Percentiles rank a stretch among this genome's conserved stretches.
Evolutionary conservation across 257 asterid species (phyloP).

Genomic region (Solanum habrochaites): DNA sequence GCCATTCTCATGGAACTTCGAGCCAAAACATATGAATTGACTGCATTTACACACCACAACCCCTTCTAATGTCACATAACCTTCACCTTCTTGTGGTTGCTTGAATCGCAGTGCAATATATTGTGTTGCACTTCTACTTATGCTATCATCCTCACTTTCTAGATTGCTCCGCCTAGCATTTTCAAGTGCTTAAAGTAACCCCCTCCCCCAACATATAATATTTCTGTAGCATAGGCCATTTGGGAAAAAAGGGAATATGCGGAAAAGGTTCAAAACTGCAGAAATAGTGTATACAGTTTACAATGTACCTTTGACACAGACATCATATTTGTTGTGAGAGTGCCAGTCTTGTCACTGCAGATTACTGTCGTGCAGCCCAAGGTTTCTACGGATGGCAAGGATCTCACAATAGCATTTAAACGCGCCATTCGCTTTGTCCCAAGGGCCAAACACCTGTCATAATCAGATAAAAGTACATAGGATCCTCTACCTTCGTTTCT

Average conservation of each 20-base stretch:
- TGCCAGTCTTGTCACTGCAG: conserved; percentile 99
- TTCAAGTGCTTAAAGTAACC: background rate
- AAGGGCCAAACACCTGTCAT: conserved; percentile 86
- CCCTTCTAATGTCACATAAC: background rate
- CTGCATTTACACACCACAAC: background rate
- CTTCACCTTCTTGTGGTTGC: background rate
- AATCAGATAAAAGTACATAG: background rate
- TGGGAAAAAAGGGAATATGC: background rate
- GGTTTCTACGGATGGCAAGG: conserved; percentile 98
- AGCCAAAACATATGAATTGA: background rate
- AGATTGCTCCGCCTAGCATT: background rate
- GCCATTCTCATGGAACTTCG: background rate
- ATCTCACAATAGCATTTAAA: conserved; percentile 94
- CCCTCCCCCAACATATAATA: background rate
- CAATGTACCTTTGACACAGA: conserved; percentile 65
- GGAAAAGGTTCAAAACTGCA: background rate
- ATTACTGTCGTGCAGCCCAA: conserved; percentile 99
- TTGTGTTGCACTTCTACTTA: background rate
- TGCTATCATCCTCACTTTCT: background rate
- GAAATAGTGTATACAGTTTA: background rate
- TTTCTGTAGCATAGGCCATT: background rate
- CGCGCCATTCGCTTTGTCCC: conserved; percentile 99
- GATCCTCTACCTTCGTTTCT: background rate
- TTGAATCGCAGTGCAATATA: background rate
- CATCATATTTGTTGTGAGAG: conserved; percentile 99